Conservation (phyloP, 371 early-diverging fungal species). For the Apophysomyces variabilis region DNA sequence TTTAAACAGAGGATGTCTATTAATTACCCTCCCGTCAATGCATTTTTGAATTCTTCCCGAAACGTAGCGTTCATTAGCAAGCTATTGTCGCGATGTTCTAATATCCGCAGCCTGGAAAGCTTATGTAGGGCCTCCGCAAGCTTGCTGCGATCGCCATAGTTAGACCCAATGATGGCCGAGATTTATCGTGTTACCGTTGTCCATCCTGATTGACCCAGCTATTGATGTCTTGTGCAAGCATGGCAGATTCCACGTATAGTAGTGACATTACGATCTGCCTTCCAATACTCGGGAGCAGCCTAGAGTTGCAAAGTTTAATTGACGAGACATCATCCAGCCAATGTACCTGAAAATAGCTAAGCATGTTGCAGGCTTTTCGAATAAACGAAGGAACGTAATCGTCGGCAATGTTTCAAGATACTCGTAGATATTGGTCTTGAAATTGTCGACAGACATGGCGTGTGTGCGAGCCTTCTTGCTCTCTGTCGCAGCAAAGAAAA, state of each 20-base stretch:
- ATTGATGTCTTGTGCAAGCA: constrained; percentile 65
- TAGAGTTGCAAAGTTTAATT: constrained; percentile 24
- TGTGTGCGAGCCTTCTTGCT: neutral
- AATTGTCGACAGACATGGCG: constrained; percentile 54
- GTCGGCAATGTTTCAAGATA: constrained; percentile 83
- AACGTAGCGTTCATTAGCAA: constrained; percentile 73
- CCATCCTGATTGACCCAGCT: constrained; percentile 71
- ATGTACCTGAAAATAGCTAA: constrained; percentile 87
- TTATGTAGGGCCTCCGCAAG: constrained; percentile 66
- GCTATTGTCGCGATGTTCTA: constrained; percentile 51
- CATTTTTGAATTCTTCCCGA: constrained; percentile 80
- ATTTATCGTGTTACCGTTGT: constrained; percentile 40
- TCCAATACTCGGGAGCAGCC: constrained; percentile 84
- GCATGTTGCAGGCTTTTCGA: constrained; percentile 90
- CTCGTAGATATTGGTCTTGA: constrained; percentile 75
- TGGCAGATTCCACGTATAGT: constrained; percentile 72
- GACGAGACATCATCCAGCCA: neutral
- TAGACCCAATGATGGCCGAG: constrained; percentile 5
- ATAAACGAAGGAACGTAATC: constrained; percentile 77
- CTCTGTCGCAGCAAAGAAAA: neutral
- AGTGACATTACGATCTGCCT: constrained; percentile 92
- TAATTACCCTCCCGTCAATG: constrained; percentile 87
- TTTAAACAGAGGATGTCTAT: neutral
- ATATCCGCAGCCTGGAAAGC: constrained; percentile 69
- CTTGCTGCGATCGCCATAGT: constrained; percentile 38